Base-by-base conservation (phyloP, 148 eudicot species). In the Camellia japonica region DNA sequence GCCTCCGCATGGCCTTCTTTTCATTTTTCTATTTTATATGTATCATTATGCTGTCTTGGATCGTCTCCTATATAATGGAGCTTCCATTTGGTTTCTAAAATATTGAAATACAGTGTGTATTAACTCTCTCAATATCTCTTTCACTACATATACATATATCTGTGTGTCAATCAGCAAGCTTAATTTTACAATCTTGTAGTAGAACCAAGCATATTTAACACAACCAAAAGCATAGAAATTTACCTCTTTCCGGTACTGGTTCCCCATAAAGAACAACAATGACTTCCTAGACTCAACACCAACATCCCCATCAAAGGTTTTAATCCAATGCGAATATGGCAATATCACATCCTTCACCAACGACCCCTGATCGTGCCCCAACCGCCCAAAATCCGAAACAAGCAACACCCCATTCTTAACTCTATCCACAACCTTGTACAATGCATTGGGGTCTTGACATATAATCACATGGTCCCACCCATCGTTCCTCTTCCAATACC, bases 391-490 rank as follows among this genome's bases (percentile, higher is more conserved):
- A 92, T 96, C 99, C 8, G 99, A 96, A 86, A 96, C 91, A 44
- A 96, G 82, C 74, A 96, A 78, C 55, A 96, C 87, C 65, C 88
- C 93, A 81, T 88, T 96, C 86, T 88, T 92, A 84, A 96, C 90
- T 84, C 87, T 84, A 83, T 96, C 94, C 42, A 96, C 78, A 72
- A 93, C 89, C 78, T 92, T 96, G 75, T 86, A 96, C 86, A 96
- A 77, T 0, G 99, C 99, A 80, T 96, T 93, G 2, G 99, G 99
- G 88, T 96, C 99, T 80, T 96, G 99, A 70, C 92, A 89, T 52
- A 96, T 85, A 76, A 96, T 91, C 78, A 96, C 97, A 84, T 96
- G 99, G 84, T 96, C 99, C 93, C 93, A 81, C 49, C 99, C 99
- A 86, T 92, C 93, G 71, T 96, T 96, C 92, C 93, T 90, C 88